Base-by-base conservation (phyloP, 2,329 filamentous ascomycete genomes). In the Apiospora koreana region DNA sequence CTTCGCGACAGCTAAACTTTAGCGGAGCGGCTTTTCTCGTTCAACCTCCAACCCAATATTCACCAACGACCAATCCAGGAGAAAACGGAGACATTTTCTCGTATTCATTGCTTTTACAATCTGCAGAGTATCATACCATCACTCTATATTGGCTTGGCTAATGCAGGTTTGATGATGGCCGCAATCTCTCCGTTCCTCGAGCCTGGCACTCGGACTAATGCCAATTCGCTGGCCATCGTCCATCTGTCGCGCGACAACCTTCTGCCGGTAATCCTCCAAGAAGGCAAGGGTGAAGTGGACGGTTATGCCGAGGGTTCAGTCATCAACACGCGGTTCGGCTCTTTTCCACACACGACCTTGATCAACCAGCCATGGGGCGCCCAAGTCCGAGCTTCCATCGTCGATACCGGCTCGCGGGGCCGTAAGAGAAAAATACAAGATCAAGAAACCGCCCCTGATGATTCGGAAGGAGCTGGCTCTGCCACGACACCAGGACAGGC, bases 301-400 rank as follows among this genome's bases (percentile, higher is more conserved):
- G 93, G 92, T 71, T 94, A 94, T 76, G 88, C 88, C 41, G 92
- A 94, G 78, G 93, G 93, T 45, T 91, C 91, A 65, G 92, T 94
- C 2, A 89, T 95, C 69, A 98, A 97, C 82, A 99, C 95, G 1
- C 91, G 95, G 62, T 99, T 97, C 77, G 96, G 96, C 66, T 97
- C 95, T 0, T 95, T 94, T 72, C 93, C 93, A 0, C 93, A 95
- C 79, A 92, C 88, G 14, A 95, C 93, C 0, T 82, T 95, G 64
- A 87, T 97, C 69, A 86, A 89, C 6, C 85, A 94, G 69, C 92
- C 93, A 54, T 98, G 95, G 95, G 96, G 96, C 38, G 94, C 93
- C 8, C 96, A 98, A 79, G 91, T 98, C 28, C 88, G 94, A 65
- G 96, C 96, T 9, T 97, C 94, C 1, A 89, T 92, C 42, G 94